phyloP scores from a whole-genome alignment of 1,284 basidiomycete genomes.

The Boletus semigastroideus region DNA sequence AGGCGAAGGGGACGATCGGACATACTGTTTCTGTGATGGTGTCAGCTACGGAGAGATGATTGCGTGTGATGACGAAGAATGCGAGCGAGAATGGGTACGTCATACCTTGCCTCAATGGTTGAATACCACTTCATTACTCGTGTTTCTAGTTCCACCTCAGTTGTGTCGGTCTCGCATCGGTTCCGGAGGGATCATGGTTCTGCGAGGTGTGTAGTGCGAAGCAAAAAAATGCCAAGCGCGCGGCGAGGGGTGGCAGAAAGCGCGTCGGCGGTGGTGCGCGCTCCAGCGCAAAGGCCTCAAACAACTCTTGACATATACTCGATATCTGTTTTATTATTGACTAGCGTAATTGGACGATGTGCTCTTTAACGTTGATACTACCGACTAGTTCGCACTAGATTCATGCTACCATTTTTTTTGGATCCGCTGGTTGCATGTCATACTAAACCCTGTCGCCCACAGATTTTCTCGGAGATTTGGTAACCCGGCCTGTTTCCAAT shows the following conservation, averaged over 20 bases:
- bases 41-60: conserved; percentile 97
- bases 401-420: background rate
- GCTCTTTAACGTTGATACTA: background rate
- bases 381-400: background rate
- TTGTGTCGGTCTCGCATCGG: conserved; percentile 72
- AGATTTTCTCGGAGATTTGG: no score
- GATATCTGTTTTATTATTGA: conserved; percentile 23
- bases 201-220: conserved; percentile 68
- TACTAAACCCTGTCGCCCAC: no score
- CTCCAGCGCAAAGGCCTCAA: conserved; percentile 31
- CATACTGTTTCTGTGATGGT: conserved; percentile 89
- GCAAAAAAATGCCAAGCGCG: conserved; percentile 39
- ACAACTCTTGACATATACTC: conserved; percentile 27
- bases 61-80: conserved; percentile 88
- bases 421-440: background rate
- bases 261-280: conserved; percentile 37
- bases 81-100: conserved; percentile 92
- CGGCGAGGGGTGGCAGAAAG: conserved; percentile 35
- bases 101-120: conserved; percentile 6
- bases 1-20: conserved; percentile 64
- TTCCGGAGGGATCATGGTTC: conserved; percentile 81
- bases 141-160: conserved; percentile 75
- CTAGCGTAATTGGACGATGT: conserved; percentile 22
- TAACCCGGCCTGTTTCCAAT: no score
- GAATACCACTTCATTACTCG: conserved; percentile 8